Evolutionary conservation across 208 protist species (phyloP), one percentile per base, ranked within the genome.

Genomic region (Tritrichomonas foetus): DNA sequence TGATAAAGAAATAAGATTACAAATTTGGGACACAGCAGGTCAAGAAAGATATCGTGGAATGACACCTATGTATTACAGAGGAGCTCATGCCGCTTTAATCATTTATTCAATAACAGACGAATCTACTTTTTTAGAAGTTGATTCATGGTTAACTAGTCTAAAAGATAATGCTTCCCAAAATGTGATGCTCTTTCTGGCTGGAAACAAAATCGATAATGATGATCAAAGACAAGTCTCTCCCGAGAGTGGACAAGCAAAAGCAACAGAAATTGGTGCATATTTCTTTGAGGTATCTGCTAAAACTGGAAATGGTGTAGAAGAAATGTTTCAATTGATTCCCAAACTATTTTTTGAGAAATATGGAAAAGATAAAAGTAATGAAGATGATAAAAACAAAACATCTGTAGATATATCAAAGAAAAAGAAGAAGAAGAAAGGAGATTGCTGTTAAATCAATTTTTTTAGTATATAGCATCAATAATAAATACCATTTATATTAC

Each of bases 11-110:
- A 44, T 92, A 0, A 92, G 55, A 92, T 57, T 92, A 61, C 78
- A 92, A 27, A 92, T 92, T 61, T 92, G 78, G 78, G 78, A 92
- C 27, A 92, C 78, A 57, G n/a, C 78, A 49, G 78, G 69, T 36
- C 33, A 75, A 41, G 69, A 75, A 75, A 75, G 69, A 75, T 75
- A 75, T 16, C 36, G 69, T 47, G 36, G 33, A 44, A 75, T 75
- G 69, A 36, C 69, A 36, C 69, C 69, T 47, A 13, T 75, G 1
- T 75, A 75, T 16, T 75, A 75, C 33, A 33, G 69, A 44, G 69
- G 69, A 13, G 69, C 69, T 16, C 33, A 27, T 75, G 69, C 41
- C 3, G 69, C 41, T 75, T 27, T 75, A 25, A 20, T 75, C 36
- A 36, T 75, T 13, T 75, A 36, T n/a, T 27, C 36, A 47, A 25